Evolutionary conservation across 768 basidiomycete species (phyloP).

Genomic region (Holtermanniella nyarrowii): DNA sequence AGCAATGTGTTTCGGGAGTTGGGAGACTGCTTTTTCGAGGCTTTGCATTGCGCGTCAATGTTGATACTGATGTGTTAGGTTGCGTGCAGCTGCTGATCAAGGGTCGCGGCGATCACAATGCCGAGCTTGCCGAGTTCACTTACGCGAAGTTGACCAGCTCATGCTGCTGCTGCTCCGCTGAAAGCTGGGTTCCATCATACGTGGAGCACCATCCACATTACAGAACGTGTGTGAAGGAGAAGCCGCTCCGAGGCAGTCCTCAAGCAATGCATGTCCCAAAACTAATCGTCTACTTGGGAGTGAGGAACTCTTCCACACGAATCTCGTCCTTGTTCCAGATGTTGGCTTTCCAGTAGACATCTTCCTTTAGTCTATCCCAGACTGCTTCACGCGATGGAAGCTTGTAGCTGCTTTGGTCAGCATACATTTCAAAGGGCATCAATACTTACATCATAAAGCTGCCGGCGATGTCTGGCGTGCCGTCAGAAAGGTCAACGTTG

Average conservation of each 20-base stretch:
- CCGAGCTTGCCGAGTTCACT: too few species aligned
- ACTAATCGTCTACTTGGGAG: too few species aligned
- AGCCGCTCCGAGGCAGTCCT: too few species aligned
- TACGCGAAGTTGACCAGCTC: too few species aligned
- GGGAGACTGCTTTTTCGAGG: neutral
- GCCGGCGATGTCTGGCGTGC: constrained; percentile 19
- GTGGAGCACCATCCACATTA: too few species aligned
- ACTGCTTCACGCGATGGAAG: constrained; percentile 21
- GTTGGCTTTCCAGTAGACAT: constrained; percentile 33
- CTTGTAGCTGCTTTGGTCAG: constrained; percentile 4
- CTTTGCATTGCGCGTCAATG: neutral
- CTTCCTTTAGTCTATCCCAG: constrained; percentile 25
- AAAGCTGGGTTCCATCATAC: too few species aligned
- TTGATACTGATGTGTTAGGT: too few species aligned
- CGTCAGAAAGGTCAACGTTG: constrained; percentile 5
- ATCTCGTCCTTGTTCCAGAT: constrained; percentile 37
- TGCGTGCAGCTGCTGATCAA: too few species aligned
- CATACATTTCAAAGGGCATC: neutral
- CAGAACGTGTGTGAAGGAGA: too few species aligned
- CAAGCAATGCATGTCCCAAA: too few species aligned
- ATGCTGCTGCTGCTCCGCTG: too few species aligned
- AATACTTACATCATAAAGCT: constrained; percentile 16
- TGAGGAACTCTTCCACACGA: constrained; percentile 28
- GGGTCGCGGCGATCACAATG: too few species aligned
- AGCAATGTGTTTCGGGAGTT: neutral